A percentile compares a stretch with the other conserved stretches of the same genome.
phyloP scores from a whole-genome alignment of 108 stramenopile species.

The Skeletonema grethae region DNA sequence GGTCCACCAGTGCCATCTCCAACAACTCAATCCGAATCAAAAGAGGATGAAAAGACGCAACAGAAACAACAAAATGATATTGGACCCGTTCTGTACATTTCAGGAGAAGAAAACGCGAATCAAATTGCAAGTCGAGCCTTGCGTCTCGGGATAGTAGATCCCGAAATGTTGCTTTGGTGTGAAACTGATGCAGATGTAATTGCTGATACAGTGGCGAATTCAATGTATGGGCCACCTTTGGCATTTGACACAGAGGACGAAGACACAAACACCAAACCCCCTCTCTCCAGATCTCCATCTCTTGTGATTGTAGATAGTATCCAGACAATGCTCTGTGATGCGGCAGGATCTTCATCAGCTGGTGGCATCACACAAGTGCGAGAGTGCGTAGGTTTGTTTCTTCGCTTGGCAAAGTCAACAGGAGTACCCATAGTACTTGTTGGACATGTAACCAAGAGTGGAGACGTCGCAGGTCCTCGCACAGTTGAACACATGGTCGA shows the following conservation, averaged over 20 bases:
- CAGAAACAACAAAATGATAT: slow-evolving; percentile 4
- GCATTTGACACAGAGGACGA: slow-evolving; percentile 1
- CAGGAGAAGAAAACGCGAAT: slow-evolving; percentile 92
- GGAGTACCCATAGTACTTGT: slow-evolving; percentile 88
- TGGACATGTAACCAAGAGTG: slow-evolving; percentile 94
- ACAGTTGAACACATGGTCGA: slow-evolving; percentile 98
- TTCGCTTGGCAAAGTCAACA: slow-evolving; percentile 90
- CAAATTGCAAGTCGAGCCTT: slow-evolving; percentile 89
- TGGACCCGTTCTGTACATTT: slow-evolving; percentile 91
- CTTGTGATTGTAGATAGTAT: slow-evolving; percentile 91
- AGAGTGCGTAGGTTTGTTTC: slow-evolving; percentile 81
- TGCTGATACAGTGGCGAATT: slow-evolving; percentile 59
- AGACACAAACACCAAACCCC: slow-evolving; percentile 7
- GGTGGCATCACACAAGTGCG: slow-evolving; percentile 90
- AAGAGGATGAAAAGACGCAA: not conserved
- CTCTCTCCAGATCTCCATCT: slow-evolving; percentile 58
- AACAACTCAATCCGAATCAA: slow-evolving; percentile 6
- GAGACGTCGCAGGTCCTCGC: slow-evolving; percentile 93
- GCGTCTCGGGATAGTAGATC: slow-evolving; percentile 63
- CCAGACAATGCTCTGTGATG: slow-evolving; percentile 89
- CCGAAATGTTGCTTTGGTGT: slow-evolving; percentile 64
- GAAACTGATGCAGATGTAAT: slow-evolving; percentile 75
- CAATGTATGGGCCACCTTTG: slow-evolving; percentile 15
- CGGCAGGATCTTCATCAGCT: slow-evolving; percentile 62
- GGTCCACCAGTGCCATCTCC: slow-evolving; percentile 49